These are phyloP conservation scores for Rhamnella rubrinervis DNA, from an alignment of 331 rosid species.

Conservation along the genomic window DNA sequence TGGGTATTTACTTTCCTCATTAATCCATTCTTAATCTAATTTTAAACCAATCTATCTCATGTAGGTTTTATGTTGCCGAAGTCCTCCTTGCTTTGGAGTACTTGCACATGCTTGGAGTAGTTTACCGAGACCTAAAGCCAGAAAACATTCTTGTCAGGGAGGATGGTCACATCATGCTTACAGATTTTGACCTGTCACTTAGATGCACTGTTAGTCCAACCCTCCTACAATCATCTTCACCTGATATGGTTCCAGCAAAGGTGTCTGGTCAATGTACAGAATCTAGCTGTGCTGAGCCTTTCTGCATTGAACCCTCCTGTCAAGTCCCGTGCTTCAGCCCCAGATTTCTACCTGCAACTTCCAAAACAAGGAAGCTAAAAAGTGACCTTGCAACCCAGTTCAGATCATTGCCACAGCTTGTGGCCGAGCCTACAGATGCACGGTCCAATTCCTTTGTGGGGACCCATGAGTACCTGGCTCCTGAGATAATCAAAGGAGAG, in stretches of 20 bases:
- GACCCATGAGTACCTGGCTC: slow-evolving; percentile 90
- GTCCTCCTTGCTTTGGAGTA: slow-evolving; percentile 96
- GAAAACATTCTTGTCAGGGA: slow-evolving; percentile 96
- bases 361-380: slow-evolving; percentile 68
- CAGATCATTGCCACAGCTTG: slow-evolving; percentile 87
- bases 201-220: slow-evolving; percentile 88
- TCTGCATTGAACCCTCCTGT: slow-evolving; percentile 86
- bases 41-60: not conserved
- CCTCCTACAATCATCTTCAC: slow-evolving; percentile 61
- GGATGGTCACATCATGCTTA: slow-evolving; percentile 98
- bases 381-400: slow-evolving; percentile 48
- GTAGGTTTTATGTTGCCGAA: slow-evolving; percentile 97
- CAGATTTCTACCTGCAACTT: slow-evolving; percentile 61
- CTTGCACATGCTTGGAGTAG: slow-evolving; percentile 98
- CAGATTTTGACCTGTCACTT: slow-evolving; percentile 92
- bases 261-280: slow-evolving; percentile 67
- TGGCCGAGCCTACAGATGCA: slow-evolving; percentile 88
- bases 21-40: not conserved
- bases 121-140: slow-evolving; percentile 93
- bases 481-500: slow-evolving; percentile 88
- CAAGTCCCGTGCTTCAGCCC: slow-evolving; percentile 94
- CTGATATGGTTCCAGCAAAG: slow-evolving; percentile 45
- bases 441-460: slow-evolving; percentile 92
- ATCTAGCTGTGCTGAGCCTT: slow-evolving; percentile 82
- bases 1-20: not conserved